Evolutionary conservation across 805 yeast genomes (phyloP), one percentile per base, ranked within the genome.

Genomic region (Priceomyces fermenticarens): DNA sequence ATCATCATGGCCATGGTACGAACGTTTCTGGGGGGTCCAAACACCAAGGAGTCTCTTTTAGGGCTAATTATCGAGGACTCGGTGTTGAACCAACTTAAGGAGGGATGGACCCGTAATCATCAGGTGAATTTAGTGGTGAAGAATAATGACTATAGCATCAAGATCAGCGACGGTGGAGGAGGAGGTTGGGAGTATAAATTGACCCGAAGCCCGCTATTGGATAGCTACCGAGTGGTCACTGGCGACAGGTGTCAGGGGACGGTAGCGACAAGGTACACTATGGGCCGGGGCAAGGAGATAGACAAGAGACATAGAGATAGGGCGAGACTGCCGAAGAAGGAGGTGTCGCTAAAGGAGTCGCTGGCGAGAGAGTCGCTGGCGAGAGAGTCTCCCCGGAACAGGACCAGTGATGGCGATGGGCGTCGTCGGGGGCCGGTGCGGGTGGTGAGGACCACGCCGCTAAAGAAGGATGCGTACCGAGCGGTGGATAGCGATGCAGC

Each of bases 51-150:
- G 12, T 17, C 25, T 7, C 38, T 35, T 25, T 17, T 13, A 6
- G 38, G 38, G 10, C 25, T 35, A n/a, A 6, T 13, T 4, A 13
- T 35, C 10, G 38, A 35, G 3, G 30, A 30, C 4, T 12, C 16
- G 11, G 15, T 35, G 8, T 23, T 25, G 29, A 17, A 35, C 11
- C 28, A 26, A 7, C 30, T 35, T n/a, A n/a, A 30, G 16, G 10
- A 16, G 15, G 14, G 38, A 28, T 35, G 38, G 38, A 17, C 27
- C 30, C 38, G 27, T 25, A 35, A 35, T 17, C 29, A 35, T 25
- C 25, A 30, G 11, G 30, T 70, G 28, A 65, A 62, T 49, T 51
- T 69, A 35, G 49, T 69, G 32, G 72, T 69, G 29, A 60, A 63
- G 41, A 48, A 66, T 43, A 73, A 73, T 10, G 20, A 35, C 6